Base-by-base conservation (phyloP, 2,329 filamentous ascomycete species). In the Sclerotinia minor region DNA sequence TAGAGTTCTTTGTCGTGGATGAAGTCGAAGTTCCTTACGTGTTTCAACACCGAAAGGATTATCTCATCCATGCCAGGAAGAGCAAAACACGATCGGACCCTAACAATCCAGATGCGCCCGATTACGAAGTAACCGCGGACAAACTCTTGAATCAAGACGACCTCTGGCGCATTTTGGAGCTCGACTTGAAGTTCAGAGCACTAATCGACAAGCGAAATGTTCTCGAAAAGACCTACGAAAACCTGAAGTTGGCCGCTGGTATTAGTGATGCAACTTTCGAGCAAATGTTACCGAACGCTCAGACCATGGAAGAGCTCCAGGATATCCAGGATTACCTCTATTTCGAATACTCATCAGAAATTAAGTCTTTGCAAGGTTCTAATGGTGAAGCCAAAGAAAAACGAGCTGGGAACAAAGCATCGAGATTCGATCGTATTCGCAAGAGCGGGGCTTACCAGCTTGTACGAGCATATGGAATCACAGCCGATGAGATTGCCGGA, bases 11-110 rank as follows among this genome's bases (percentile, higher is more conserved):
- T 79, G 92, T 97, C 63, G 88, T 94, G 5, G 94, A 98, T 72
- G 92, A 96, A 73, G 92, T 94, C 74, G 95, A 99, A 79, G 93
- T 97, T 1, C 94, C 95, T 0, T 99, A 97, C 78, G 95, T 99
- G 73, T 97, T 97, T 79, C 94, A 97, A 78, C 95, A 99, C 76
- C 92, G 95, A 70, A 97, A 97, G 79, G 95, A 99, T 78, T 99
- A 98, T 76, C 85, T 99, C 54, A 96, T 99, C 67, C 92, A 98
- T 75, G 91, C 91, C 32, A 89, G 89, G 72, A 93, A 92, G 76
- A 84, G 85, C 8, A 80, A 83, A 66, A 84, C 88, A 76, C 79
- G 83, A 38, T 78, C 76, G 32, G 82, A 87, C 71, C 83, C 85
- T 21, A 84, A 89, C 68, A 89, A 94, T 72, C 85, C 86, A 11